Evolutionary conservation across 2,329 filamentous ascomycete genomes (phyloP), one percentile per base, ranked within the genome.

Genomic region (Septoria linicola): DNA sequence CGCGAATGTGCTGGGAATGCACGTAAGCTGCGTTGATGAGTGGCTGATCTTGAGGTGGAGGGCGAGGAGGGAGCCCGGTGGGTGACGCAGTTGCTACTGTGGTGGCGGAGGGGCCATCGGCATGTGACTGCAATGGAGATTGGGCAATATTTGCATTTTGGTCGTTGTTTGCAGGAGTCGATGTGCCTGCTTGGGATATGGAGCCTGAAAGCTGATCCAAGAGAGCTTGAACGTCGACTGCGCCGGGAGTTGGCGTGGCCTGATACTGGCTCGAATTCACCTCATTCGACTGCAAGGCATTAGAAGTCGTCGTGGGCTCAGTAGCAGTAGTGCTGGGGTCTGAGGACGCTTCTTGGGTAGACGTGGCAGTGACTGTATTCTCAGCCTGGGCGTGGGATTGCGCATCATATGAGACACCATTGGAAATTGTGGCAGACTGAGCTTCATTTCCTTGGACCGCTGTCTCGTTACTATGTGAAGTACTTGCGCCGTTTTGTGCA

Each of bases 31-130:
- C 68, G 56, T 76, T 71, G 42, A 74, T 76, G 51, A 71, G 64
- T 47, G 72, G 72, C 62, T 73, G 72, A 53, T 76, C 74, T 65
- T 76, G 75, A 31, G 74, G 71, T 53, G 74, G 75, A 36, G 74
- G 75, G 55, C 73, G 69, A 31, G 75, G 69, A 61, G 74, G 75
- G 6, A 77, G 73, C 39, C 71, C 68, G 49, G 68, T 68, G 30
- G 72, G 68, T 42, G 70, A 65, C 7, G 59, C 64, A 52, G 51
- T 59, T 42, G 64, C 59, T 50, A 51, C 55, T 25, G 62, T 57
- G 25, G 69, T 32, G 25, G 66, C 61, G 53, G 70, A 65, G 49
- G 63, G 64, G 30, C 54, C 48, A 61, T 65, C 63, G 46, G 55
- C 55, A 41, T 59, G 53, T 35, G 60, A 39, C 11, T 59, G 53